Conservation (phyloP, 331 rosid genomes). For the Erythrophleum ivorense region DNA sequence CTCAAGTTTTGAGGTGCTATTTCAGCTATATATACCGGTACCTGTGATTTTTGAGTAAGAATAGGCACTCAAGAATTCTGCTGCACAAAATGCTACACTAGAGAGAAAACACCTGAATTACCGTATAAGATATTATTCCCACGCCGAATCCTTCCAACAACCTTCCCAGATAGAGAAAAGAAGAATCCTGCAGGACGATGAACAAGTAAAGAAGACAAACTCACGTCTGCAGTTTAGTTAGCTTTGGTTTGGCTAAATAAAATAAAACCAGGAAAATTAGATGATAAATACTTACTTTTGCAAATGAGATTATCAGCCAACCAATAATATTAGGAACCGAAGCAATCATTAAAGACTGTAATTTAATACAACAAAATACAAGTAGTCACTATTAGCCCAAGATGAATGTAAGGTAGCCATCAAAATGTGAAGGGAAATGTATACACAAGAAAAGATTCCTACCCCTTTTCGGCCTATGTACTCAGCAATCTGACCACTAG, state of each 20-base stretch:
- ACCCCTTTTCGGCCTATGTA: constrained; percentile 98
- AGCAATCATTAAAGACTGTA: constrained; percentile 91
- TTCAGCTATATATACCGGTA: constrained; percentile 95
- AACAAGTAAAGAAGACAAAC: constrained; percentile 29
- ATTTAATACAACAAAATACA: constrained; percentile 39
- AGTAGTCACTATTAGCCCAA: constrained; percentile 23
- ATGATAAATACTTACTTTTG: constrained; percentile 60
- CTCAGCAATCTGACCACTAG: constrained; percentile 97
- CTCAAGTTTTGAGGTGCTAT: constrained; percentile 93
- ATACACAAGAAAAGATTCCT: not conserved
- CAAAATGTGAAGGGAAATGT: constrained; percentile 11
- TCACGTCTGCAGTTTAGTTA: not conserved
- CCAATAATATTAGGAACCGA: constrained; percentile 95
- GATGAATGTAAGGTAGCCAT: not conserved
- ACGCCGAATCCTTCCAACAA: constrained; percentile 98
- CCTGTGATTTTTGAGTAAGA: constrained; percentile 57
- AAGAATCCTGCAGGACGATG: constrained; percentile 66
- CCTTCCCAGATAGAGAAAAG: constrained; percentile 96
- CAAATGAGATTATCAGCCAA: constrained; percentile 90
- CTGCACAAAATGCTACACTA: constrained; percentile 25
- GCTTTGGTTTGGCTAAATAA: not conserved
- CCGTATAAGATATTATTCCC: constrained; percentile 92
- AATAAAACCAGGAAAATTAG: constrained; percentile 8
- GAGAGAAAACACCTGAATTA: constrained; percentile 37
- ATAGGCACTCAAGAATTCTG: constrained; percentile 32